Base-by-base conservation (phyloP, 257 asterid genomes). In the Plantago elongata region DNA sequence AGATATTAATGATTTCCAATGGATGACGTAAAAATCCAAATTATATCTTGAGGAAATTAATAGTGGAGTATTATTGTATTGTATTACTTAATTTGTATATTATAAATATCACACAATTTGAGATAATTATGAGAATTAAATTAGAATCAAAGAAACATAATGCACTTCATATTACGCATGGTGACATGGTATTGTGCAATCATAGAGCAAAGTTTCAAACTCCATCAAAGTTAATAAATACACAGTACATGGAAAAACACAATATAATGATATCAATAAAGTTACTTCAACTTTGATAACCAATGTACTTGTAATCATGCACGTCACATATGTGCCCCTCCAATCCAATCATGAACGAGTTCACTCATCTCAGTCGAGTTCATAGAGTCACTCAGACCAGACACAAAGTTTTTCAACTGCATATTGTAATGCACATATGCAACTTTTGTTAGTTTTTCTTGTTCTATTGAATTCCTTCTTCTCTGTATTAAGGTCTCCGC, bases 401-500 rank as follows among this genome's bases (percentile, higher is more conserved):
- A 45, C 12, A 10, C 9, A 13, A 5, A 45, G 12, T 45, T 45
- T 11, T 63, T 72, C 14, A 79, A 63, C 7, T 67, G 75, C 68
- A 75, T 47, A 43, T 79, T 79, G 8, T 71, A 79, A 49, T 76
- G 73, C 37, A 70, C 72, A 30, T 69, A 79, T 16, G 68, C 75
- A 64, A 66, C 43, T 27, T 68, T 74, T 11, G 18, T 56, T 54
- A 69, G 44, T 54, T 65, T 72, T 65, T 61, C 55, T 17, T 77
- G 69, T 47, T 80, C 77, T 38, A 55, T 43, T 27, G 3, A 43
- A 10, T 66, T 74, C 55, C 40, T 59, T 52, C 70, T 63, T 13
- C 46, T 51, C 13, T 61, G 54, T 43, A 71, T 55, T 18, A 75
- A 3, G 9, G 38, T 63, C 75, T 69, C 78, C 0, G 64, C 72